These are phyloP conservation scores for Eucalyptus fibrosa DNA, from an alignment of 345 rosid species.

Conservation along the genomic window DNA sequence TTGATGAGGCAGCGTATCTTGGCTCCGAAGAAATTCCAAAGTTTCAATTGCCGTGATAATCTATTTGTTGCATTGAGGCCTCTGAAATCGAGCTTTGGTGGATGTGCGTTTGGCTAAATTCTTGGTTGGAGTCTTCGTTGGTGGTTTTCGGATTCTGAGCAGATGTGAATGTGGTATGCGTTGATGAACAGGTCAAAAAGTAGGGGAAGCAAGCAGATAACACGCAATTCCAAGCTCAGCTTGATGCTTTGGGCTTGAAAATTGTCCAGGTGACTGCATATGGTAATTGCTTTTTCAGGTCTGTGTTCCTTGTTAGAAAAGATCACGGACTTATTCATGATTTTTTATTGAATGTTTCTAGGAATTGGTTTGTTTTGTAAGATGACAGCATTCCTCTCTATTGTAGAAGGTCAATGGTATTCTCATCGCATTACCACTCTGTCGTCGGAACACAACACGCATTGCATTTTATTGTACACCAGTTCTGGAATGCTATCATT, in stretches of 20 bases:
- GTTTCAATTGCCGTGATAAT: neutral
- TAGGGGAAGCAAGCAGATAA: constrained; percentile 34
- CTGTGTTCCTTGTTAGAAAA: too few species aligned
- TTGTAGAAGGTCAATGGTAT: accelerated
- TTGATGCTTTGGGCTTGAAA: too few species aligned
- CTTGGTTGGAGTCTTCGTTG: neutral
- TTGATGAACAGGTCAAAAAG: constrained; percentile 36
- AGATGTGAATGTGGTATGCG: neutral
- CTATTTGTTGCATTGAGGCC: neutral
- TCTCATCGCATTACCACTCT: too few species aligned
- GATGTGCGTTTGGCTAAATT: neutral
- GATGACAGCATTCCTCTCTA: accelerated
- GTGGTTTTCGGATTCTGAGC: neutral
- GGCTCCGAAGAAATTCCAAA: neutral
- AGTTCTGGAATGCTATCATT: too few species aligned
- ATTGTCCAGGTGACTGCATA: too few species aligned
- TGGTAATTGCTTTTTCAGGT: too few species aligned
- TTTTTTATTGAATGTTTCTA: too few species aligned
- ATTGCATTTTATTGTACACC: too few species aligned
- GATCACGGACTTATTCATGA: too few species aligned
- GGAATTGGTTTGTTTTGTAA: accelerated
- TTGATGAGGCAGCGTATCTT: neutral
- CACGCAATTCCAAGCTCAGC: too few species aligned
- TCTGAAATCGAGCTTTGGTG: neutral
- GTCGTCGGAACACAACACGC: too few species aligned